Percentiles rank a stretch among this genome's conserved stretches.
phyloP scores from a whole-genome alignment of 169 alveolate genomes.

The Plasmodium blacklocki region DNA sequence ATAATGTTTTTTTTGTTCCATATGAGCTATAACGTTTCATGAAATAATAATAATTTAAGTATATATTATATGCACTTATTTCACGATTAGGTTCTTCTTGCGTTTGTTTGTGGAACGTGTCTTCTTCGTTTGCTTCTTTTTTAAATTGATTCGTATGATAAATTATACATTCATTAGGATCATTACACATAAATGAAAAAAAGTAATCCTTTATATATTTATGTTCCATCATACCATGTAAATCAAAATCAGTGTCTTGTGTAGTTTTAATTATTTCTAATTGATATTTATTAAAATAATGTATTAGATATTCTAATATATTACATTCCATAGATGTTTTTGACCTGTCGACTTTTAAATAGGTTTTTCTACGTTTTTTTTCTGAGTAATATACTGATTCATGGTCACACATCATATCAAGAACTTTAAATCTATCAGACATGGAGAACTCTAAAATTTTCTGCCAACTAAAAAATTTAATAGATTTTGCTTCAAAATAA shows the following conservation, averaged over 20 bases:
- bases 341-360: slow-evolving; percentile 15
- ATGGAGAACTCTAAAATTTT: slow-evolving; percentile 17
- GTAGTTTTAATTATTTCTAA: slow-evolving; percentile 13
- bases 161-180: too few relatives aligned
- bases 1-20: slow-evolving; percentile 14
- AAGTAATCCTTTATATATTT: slow-evolving; percentile 26
- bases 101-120: too few relatives aligned
- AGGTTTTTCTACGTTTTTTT: slow-evolving; percentile 27
- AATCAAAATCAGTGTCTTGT: slow-evolving; percentile 5
- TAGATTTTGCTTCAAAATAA: slow-evolving; percentile 18
- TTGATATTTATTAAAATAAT: slow-evolving; percentile 60
- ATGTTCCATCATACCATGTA: slow-evolving; percentile 22
- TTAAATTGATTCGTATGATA: too few relatives aligned
- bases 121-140: too few relatives aligned
- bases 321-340: slow-evolving; percentile 23
- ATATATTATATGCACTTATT: slow-evolving; percentile 22
- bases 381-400: background rate
- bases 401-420: slow-evolving; percentile 40
- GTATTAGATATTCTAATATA: slow-evolving; percentile 42
- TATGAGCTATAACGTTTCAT: slow-evolving; percentile 14
- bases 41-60: slow-evolving; percentile 23
- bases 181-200: slow-evolving; percentile 1
- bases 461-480: slow-evolving; percentile 51
- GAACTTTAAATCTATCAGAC: slow-evolving; percentile 40
- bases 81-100: background rate